These are phyloP conservation scores for Plasmodium blacklocki DNA, from an alignment of 169 alveolate genomes.

Conservation along the genomic window DNA sequence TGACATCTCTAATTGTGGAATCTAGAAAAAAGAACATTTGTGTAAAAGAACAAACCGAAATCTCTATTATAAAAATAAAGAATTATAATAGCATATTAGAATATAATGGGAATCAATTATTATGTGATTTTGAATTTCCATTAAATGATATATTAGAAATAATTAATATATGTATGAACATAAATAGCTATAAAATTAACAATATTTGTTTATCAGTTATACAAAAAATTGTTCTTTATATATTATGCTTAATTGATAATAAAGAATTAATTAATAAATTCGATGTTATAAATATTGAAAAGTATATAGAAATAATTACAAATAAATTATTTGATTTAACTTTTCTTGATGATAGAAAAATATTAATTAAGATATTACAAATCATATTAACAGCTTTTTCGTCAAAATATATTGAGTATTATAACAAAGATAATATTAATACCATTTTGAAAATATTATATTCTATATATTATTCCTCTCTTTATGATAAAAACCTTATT, in stretches of 20 bases:
- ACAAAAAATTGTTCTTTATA: slow-evolving; percentile 42
- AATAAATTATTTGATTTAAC: slow-evolving; percentile 68
- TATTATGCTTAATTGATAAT: slow-evolving; percentile 62
- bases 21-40: slow-evolving; percentile 49
- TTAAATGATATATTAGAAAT: slow-evolving; percentile 57
- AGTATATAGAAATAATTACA: slow-evolving; percentile 58
- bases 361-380: slow-evolving; percentile 64
- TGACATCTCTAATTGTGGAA: slow-evolving; percentile 38
- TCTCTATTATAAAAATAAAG: slow-evolving; percentile 36
- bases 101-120: slow-evolving; percentile 34
- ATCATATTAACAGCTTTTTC: slow-evolving; percentile 66
- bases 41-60: slow-evolving; percentile 67
- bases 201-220: slow-evolving; percentile 23
- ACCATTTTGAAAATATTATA: slow-evolving; percentile 54
- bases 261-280: slow-evolving; percentile 36
- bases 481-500: slow-evolving; percentile 47
- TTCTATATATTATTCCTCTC: slow-evolving; percentile 63
- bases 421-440: slow-evolving; percentile 46
- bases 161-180: slow-evolving; percentile 25
- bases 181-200: slow-evolving; percentile 41
- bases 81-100: slow-evolving; percentile 59
- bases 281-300: slow-evolving; percentile 40
- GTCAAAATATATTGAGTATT: slow-evolving; percentile 44
- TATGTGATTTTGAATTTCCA: slow-evolving; percentile 62
- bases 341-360: slow-evolving; percentile 42